These are phyloP conservation scores for Sutorius australiensis DNA, from an alignment of 768 basidiomycete species.

Conservation along the genomic window DNA sequence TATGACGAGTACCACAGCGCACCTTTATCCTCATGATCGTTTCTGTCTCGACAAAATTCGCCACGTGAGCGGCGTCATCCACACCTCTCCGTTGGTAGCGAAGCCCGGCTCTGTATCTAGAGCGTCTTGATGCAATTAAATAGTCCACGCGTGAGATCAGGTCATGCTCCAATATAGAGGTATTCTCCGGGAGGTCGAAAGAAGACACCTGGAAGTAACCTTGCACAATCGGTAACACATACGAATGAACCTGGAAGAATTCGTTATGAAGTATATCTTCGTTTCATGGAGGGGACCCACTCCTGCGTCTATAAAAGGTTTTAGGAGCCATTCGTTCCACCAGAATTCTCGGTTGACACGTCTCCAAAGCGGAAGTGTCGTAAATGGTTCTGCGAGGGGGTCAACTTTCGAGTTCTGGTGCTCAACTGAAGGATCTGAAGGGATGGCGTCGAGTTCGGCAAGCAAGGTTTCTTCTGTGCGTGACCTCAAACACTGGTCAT, in stretches of 20 bases:
- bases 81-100: constrained; percentile 93
- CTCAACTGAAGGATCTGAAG: constrained; percentile 32
- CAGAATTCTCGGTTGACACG: constrained; percentile 88
- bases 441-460: constrained; percentile 51
- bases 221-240: constrained; percentile 89
- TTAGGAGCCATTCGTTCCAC: constrained; percentile 92
- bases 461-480: constrained; percentile 58
- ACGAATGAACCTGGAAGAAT: constrained; percentile 63
- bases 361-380: constrained; percentile 85
- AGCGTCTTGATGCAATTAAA: constrained; percentile 79
- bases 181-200: constrained; percentile 54
- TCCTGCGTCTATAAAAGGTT: constrained; percentile 83
- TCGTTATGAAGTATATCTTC: not conserved
- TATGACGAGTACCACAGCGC: constrained; percentile 12
- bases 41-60: constrained; percentile 96
- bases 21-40: constrained; percentile 83
- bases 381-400: constrained; percentile 64
- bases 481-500: constrained; percentile 55
- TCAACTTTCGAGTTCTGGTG: constrained; percentile 40
- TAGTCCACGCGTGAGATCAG: constrained; percentile 58
- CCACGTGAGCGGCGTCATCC: constrained; percentile 89
- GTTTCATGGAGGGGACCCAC: constrained; percentile 40
- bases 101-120: constrained; percentile 85
- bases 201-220: constrained; percentile 80
- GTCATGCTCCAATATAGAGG: constrained; percentile 35